A percentile compares a stretch with the other conserved stretches of the same genome.
phyloP scores from a whole-genome alignment of 2,329 filamentous ascomycete genomes.

The Periconia macrospinosa region DNA sequence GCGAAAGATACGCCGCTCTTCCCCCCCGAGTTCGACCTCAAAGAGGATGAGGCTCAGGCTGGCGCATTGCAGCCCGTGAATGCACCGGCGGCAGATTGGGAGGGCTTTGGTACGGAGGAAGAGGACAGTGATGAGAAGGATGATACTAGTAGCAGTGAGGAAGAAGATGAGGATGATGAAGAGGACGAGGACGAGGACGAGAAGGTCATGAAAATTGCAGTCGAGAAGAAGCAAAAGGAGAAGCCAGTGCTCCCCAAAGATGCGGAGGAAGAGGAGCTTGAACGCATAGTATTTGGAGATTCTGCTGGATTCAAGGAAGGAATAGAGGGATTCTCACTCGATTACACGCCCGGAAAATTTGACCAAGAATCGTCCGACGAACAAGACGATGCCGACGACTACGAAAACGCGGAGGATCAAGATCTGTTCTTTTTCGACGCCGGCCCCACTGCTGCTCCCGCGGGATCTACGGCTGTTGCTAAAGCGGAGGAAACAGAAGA shows the following conservation, averaged over 20 bases:
- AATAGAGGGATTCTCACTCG: conserved; percentile 62
- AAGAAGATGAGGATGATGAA: conserved; percentile 4
- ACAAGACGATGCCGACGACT: conserved; percentile 47
- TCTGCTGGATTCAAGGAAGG: conserved; percentile 77
- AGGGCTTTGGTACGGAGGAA: conserved; percentile 22
- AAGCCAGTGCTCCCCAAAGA: conserved; percentile 64
- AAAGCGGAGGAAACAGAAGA: conserved; percentile 45
- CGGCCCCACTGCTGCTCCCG: conserved; percentile 51
- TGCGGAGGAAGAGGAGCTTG: conserved; percentile 80
- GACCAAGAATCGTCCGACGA: conserved; percentile 44
- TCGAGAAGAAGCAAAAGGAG: conserved; percentile 22
- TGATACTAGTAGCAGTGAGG: neutral
- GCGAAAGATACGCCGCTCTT: conserved; percentile 12
- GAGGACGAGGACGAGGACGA: conserved; percentile 16
- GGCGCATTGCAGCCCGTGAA: conserved; percentile 20
- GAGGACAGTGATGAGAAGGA: conserved; percentile 1
- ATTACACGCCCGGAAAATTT: conserved; percentile 37
- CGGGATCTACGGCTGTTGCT: conserved; percentile 44
- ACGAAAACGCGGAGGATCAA: conserved; percentile 73
- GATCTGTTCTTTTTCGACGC: conserved; percentile 86
- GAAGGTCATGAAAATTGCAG: conserved; percentile 21
- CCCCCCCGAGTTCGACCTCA: conserved; percentile 19
- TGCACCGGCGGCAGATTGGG: conserved; percentile 24
- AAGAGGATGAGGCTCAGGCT: conserved; percentile 23
- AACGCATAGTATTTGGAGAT: conserved; percentile 86